Percentiles rank a stretch among this genome's conserved stretches.
Conservation (phyloP, 225 moss, liverwort and hornwort genomes). For the Rhytidiadelphus loreus region DNA sequence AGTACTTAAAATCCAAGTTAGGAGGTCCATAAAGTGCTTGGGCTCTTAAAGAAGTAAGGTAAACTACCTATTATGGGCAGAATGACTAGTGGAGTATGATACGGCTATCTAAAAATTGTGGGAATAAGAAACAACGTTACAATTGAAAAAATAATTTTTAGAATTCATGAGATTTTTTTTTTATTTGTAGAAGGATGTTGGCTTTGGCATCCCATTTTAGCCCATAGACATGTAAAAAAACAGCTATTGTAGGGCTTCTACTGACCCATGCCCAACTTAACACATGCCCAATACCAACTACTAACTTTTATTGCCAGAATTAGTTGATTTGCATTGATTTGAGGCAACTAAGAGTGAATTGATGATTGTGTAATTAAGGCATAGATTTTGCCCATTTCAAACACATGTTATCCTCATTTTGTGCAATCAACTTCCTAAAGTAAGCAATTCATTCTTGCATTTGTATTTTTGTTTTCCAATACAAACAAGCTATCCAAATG, state of each 20-base stretch:
- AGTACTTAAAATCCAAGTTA: background rate
- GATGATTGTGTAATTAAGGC: background rate
- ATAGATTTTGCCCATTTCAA: background rate
- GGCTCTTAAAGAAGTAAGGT: too few species aligned
- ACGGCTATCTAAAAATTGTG: background rate
- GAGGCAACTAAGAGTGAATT: too few species aligned
- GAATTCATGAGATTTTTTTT: background rate
- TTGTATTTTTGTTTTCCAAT: background rate
- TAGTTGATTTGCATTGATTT: too few species aligned
- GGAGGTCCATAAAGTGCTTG: too few species aligned
- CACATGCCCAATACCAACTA: too few species aligned
- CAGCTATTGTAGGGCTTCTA: too few species aligned
- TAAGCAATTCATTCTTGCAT: background rate
- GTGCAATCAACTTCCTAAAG: background rate
- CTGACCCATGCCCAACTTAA: too few species aligned
- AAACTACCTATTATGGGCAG: too few species aligned
- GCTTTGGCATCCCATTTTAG: background rate
- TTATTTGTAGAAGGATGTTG: too few species aligned
- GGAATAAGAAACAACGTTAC: rapidly evolving
- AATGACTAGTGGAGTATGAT: background rate
- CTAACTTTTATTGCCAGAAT: too few species aligned
- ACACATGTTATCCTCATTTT: background rate
- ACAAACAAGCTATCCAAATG: rapidly evolving
- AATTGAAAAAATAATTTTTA: background rate
- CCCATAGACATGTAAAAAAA: rapidly evolving